phyloP scores from a whole-genome alignment of 768 basidiomycete genomes.

The Neoboletus magnificus region DNA sequence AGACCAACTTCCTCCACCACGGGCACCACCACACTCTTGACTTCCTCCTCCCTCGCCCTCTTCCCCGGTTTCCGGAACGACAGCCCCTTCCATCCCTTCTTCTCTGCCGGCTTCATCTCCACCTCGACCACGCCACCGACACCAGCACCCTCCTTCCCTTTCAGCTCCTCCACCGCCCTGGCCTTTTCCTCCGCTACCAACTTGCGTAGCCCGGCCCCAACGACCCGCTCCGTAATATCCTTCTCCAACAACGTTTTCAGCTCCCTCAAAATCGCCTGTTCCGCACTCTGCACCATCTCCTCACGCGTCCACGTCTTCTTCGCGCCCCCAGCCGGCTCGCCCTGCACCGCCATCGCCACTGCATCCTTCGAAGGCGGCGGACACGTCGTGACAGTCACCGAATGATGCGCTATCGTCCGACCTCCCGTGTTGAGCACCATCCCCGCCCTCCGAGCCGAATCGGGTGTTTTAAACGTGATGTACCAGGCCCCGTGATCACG shows the following conservation, averaged over 20 bases:
- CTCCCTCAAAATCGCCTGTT: constrained; percentile 55
- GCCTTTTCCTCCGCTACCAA: constrained; percentile 53
- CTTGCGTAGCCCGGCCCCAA: constrained; percentile 50
- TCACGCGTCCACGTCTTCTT: constrained; percentile 50
- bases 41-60: constrained; percentile 36
- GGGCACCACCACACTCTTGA: constrained; percentile 16
- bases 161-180: constrained; percentile 25
- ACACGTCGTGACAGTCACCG: constrained; percentile 52
- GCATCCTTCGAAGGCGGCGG: constrained; percentile 35
- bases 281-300: constrained; percentile 54
- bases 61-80: constrained; percentile 45
- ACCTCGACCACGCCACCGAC: constrained; percentile 32
- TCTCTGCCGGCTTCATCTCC: constrained; percentile 47
- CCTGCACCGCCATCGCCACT: constrained; percentile 30
- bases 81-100: constrained; percentile 41
- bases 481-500: constrained; percentile 74
- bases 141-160: constrained; percentile 23
- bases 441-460: constrained; percentile 63
- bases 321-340: constrained; percentile 27
- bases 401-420: constrained; percentile 55
- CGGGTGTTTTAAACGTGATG: constrained; percentile 67
- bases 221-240: constrained; percentile 62
- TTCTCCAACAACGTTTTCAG: constrained; percentile 54
- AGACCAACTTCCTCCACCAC: constrained; percentile 26
- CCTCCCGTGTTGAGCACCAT: constrained; percentile 54